Conservation (phyloP, 495 filamentous ascomycete species). For the Neurospora pannonica region DNA sequence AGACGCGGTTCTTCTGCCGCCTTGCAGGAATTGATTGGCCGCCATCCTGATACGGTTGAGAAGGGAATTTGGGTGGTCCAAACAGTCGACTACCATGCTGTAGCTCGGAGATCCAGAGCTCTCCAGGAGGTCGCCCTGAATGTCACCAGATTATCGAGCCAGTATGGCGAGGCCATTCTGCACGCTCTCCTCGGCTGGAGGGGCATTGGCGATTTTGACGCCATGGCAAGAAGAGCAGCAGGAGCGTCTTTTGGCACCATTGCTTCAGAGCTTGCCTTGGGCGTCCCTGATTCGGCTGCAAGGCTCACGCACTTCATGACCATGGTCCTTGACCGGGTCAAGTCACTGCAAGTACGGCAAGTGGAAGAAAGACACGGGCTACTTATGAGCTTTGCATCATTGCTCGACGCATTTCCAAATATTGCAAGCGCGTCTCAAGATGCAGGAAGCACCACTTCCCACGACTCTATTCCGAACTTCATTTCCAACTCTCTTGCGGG, state of each 20-base stretch:
- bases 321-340: constrained; percentile 34
- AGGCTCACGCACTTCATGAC: constrained; percentile 19
- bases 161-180: constrained; percentile 63
- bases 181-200: constrained; percentile 76
- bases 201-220: constrained; percentile 69
- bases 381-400: constrained; percentile 47
- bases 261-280: constrained; percentile 28
- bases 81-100: constrained; percentile 83
- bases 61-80: constrained; percentile 81
- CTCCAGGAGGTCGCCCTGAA: constrained; percentile 63
- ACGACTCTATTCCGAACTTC: neutral
- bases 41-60: constrained; percentile 74
- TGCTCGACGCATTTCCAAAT: constrained; percentile 29
- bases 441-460: neutral
- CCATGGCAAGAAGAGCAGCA: constrained; percentile 59
- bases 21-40: constrained; percentile 85
- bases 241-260: constrained; percentile 58
- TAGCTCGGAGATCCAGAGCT: constrained; percentile 75
- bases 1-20: constrained; percentile 86
- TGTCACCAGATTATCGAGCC: constrained; percentile 50
- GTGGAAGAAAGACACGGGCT: constrained; percentile 62
- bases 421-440: neutral
- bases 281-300: constrained; percentile 11
- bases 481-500: neutral
- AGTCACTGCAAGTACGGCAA: constrained; percentile 44